These are phyloP conservation scores for Ulvella scutata DNA, from an alignment of 139 green algal genomes.

Conservation along the genomic window DNA sequence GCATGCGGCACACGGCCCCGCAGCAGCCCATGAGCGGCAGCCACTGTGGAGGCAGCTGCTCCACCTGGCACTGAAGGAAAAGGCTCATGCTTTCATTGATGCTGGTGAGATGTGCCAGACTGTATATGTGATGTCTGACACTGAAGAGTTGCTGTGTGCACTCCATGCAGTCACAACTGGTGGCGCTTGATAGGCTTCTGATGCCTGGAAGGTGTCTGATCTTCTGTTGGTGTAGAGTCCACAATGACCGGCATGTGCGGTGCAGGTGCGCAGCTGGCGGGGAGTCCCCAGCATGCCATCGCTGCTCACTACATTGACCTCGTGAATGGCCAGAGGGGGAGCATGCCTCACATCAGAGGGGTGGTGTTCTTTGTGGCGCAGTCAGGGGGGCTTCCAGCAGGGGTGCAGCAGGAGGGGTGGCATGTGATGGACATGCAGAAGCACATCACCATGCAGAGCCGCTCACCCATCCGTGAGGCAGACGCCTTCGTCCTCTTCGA, in stretches of 20 bases:
- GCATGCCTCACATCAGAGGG: slow-evolving; percentile 5
- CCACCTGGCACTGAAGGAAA: slow-evolving; percentile 12
- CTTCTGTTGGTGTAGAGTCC: no score
- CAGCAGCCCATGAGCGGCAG: neutral
- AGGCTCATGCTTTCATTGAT: slow-evolving; percentile 28
- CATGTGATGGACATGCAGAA: slow-evolving; percentile 12
- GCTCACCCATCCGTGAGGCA: slow-evolving; percentile 20
- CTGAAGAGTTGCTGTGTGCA: neutral
- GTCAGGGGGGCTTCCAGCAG: slow-evolving; percentile 2
- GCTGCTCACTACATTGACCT: neutral
- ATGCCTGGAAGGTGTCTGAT: no score
- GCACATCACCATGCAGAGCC: slow-evolving; percentile 4
- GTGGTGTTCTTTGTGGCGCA: slow-evolving; percentile 21
- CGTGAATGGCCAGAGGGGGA: neutral
- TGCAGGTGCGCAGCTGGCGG: slow-evolving; percentile 15
- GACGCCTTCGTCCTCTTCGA: slow-evolving; percentile 32
- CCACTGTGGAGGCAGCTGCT: slow-evolving; percentile 23
- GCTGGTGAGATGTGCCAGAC: neutral
- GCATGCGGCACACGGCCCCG: neutral
- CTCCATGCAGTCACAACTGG: neutral
- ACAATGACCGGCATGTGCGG: neutral
- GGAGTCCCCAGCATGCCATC: slow-evolving; percentile 12
- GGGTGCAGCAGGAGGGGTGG: slow-evolving; percentile 11
- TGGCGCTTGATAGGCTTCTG: no score
- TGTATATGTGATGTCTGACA: neutral